Conservation (phyloP, 176 grass and related monocot species). For the Carex littledalei region DNA sequence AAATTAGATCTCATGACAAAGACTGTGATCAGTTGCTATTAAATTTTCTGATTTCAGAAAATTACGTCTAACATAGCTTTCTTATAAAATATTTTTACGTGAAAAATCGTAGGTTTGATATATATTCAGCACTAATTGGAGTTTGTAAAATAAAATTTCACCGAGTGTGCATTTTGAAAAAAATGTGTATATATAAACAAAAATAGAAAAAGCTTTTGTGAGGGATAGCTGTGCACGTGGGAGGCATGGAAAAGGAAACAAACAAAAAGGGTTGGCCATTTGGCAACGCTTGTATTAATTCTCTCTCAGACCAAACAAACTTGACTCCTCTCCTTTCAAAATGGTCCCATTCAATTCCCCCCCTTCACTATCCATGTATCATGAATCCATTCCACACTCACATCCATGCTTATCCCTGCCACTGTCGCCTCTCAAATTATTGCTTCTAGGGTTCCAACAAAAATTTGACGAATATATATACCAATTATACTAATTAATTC, state of each 20-base stretch:
- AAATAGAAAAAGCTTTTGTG: not conserved
- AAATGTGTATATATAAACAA: not conserved
- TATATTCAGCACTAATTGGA: too few relatives aligned
- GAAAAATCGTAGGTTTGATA: too few relatives aligned
- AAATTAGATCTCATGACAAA: too few relatives aligned
- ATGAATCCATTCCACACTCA: slow-evolving; percentile 11
- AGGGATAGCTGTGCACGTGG: slow-evolving; percentile 9
- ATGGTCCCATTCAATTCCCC: slow-evolving; percentile 15
- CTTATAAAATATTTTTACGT: too few relatives aligned
- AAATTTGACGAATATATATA: not conserved
- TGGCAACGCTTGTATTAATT: slow-evolving; percentile 1
- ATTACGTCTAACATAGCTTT: too few relatives aligned
- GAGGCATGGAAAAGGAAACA: slow-evolving; percentile 8
- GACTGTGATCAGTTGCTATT: too few relatives aligned
- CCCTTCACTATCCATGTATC: not conserved
- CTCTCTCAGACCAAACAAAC: slow-evolving; percentile 9
- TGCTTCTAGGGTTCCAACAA: not conserved
- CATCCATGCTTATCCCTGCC: slow-evolving; percentile 12
- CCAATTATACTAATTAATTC: slow-evolving; percentile 2
- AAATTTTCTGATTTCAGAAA: too few relatives aligned
- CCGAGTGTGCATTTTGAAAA: not conserved
- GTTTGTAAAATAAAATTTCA: too few relatives aligned
- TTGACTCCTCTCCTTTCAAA: not conserved
- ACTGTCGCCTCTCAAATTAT: slow-evolving; percentile 6
- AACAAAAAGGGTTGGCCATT: slow-evolving; percentile 6